These are phyloP conservation scores for Chaetoscypha palmicola DNA, from an alignment of 2,329 filamentous ascomycete species.

Conservation along the genomic window DNA sequence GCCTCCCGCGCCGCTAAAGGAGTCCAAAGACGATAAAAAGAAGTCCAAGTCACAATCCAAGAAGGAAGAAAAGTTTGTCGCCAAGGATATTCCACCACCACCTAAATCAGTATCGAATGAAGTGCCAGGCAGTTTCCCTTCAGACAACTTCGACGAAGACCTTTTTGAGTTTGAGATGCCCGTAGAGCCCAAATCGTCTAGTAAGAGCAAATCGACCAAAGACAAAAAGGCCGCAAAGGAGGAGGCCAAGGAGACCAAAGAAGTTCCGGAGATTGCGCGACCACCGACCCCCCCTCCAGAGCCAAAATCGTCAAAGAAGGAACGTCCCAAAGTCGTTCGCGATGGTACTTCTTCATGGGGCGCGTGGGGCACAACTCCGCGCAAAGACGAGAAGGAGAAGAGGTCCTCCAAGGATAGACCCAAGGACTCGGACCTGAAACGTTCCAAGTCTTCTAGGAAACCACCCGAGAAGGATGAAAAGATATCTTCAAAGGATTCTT, in stretches of 20 bases:
- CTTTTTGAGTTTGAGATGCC: constrained; percentile 45
- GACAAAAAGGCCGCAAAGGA: constrained; percentile 26
- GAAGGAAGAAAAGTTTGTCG: constrained; percentile 33
- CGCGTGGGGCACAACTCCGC: constrained; percentile 55
- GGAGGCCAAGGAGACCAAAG: constrained; percentile 1
- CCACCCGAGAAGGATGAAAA: constrained; percentile 56
- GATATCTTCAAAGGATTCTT: constrained; percentile 59
- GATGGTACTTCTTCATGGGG: constrained; percentile 66
- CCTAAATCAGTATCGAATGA: constrained; percentile 33
- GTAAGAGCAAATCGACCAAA: constrained; percentile 35
- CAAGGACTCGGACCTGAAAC: constrained; percentile 45
- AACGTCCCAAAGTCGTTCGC: constrained; percentile 69
- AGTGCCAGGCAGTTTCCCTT: constrained; percentile 53
- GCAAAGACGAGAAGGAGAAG: constrained; percentile 32
- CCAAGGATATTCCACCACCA: constrained; percentile 30
- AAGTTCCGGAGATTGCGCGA: constrained; percentile 26
- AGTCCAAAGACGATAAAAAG: constrained; percentile 39
- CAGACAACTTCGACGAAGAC: constrained; percentile 38
- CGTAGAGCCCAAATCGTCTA: constrained; percentile 36
- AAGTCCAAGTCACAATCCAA: constrained; percentile 31
- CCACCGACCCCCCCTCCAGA: constrained; percentile 41
- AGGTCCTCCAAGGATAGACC: constrained; percentile 31
- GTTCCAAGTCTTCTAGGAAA: constrained; percentile 51
- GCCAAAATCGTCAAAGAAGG: constrained; percentile 59
- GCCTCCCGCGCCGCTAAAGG: constrained; percentile 36